Conservation (phyloP, 768 basidiomycete genomes). For the Phlebiopsis flavidoalba region DNA sequence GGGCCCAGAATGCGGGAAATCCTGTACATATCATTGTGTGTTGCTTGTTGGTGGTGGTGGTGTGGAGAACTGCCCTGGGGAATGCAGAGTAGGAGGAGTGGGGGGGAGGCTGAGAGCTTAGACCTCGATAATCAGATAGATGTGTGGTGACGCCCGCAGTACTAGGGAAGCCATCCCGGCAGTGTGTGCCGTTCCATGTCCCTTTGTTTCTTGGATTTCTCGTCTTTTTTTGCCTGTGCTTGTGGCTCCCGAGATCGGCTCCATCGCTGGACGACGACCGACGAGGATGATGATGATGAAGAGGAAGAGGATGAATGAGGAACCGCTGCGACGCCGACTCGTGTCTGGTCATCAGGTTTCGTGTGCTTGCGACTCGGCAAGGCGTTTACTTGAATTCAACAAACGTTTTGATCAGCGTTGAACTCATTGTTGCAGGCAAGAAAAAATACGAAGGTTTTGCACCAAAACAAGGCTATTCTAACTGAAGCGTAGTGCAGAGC, state of each 20-base stretch:
- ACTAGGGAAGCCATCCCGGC: background rate
- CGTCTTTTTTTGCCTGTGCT: constrained; percentile 21
- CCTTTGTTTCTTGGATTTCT: constrained; percentile 22
- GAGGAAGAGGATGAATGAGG: constrained; percentile 20
- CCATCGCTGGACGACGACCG: constrained; percentile 6
- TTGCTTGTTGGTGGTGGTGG: background rate
- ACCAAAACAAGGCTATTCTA: no score
- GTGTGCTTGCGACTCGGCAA: no score
- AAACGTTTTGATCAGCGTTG: no score
- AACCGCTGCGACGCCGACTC: constrained; percentile 17
- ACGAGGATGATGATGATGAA: constrained; percentile 10
- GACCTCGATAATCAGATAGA: background rate
- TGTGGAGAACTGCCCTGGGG: no score
- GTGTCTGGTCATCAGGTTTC: constrained; percentile 13
- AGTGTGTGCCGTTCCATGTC: background rate
- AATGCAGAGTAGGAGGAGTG: background rate
- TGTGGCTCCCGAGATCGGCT: constrained; percentile 3
- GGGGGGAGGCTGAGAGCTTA: background rate
- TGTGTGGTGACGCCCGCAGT: constrained; percentile 1
- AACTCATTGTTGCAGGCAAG: no score
- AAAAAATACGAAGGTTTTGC: no score
- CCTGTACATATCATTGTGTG: constrained; percentile 7
- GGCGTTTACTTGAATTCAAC: no score
- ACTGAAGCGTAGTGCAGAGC: no score
- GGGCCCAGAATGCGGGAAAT: constrained; percentile 1